Percentiles rank a stretch among this genome's conserved stretches.
phyloP scores from a whole-genome alignment of 1,139 yeast species.

The Geotrichum candidum region DNA sequence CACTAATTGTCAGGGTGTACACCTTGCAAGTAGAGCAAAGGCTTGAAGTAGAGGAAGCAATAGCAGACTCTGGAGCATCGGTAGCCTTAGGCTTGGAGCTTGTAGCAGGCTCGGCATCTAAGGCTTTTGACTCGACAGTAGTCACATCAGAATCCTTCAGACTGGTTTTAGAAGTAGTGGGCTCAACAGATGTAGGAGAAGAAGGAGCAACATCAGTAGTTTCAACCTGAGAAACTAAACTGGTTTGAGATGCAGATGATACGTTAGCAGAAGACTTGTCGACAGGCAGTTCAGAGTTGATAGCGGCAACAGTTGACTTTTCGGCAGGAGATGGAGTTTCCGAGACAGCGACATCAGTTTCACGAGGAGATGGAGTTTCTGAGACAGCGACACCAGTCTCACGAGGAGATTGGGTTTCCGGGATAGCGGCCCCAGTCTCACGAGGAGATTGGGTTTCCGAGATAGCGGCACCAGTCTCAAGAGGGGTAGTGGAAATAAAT shows the following conservation, averaged over 20 bases:
- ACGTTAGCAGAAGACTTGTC: not conserved
- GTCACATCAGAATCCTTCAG: not conserved
- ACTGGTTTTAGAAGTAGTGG: not conserved
- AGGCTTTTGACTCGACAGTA: not conserved
- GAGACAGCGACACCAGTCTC: not conserved
- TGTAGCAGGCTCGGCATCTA: not conserved
- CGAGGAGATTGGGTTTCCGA: not conserved
- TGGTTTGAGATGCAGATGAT: not conserved
- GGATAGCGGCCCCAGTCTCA: not conserved
- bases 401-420: not conserved
- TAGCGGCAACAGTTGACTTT: not conserved
- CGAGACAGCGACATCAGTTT: not conserved
- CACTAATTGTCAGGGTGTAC: not conserved
- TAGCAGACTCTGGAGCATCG: not conserved
- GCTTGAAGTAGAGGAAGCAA: not conserved
- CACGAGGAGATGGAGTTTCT: not conserved
- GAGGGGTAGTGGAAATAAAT: not conserved
- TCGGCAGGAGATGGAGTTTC: not conserved
- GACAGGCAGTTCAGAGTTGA: not conserved
- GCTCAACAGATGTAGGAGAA: not conserved
- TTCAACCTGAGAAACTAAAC: not conserved
- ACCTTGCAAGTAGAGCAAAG: slow-evolving; percentile 10
- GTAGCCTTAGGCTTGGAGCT: not conserved
- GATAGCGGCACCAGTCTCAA: not conserved
- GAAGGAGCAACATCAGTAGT: not conserved